phyloP scores from a whole-genome alignment of 2,329 filamentous ascomycete genomes.

The Aspergillus phoenicis region DNA sequence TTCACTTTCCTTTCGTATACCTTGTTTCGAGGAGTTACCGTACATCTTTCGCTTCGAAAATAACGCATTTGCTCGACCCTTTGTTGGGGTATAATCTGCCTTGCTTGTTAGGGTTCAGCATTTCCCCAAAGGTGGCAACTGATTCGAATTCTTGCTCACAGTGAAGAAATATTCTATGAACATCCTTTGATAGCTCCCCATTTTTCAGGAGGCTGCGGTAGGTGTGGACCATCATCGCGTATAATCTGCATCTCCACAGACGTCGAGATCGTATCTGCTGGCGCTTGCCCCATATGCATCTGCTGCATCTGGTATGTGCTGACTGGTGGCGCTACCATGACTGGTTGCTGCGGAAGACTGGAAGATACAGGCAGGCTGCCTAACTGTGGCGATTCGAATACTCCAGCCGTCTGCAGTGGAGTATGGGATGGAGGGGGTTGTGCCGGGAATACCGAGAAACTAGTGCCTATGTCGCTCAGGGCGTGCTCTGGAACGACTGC shows the following conservation, averaged over 20 bases:
- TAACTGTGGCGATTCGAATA: conserved; percentile 48
- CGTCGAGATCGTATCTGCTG: conserved; percentile 35
- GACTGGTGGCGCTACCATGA: conserved; percentile 57
- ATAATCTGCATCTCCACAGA: conserved; percentile 43
- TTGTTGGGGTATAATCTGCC: too few relatives aligned
- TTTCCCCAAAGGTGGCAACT: too few relatives aligned
- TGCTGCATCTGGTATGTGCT: conserved; percentile 59
- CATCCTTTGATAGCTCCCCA: too few relatives aligned
- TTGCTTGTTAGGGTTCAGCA: too few relatives aligned
- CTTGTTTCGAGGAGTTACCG: too few relatives aligned
- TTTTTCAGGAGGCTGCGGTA: conserved; percentile 36
- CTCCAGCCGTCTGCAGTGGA: conserved; percentile 40
- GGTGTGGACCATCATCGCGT: too few relatives aligned
- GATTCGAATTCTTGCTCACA: too few relatives aligned
- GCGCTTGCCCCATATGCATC: conserved; percentile 56
- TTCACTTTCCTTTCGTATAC: too few relatives aligned
- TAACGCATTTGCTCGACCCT: too few relatives aligned
- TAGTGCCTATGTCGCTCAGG: conserved; percentile 43
- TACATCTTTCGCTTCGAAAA: too few relatives aligned
- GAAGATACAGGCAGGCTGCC: conserved; percentile 58
- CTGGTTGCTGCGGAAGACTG: conserved; percentile 63
- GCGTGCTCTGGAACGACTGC: conserved; percentile 32
- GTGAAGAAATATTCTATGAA: too few relatives aligned
- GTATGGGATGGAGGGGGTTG: conserved; percentile 47
- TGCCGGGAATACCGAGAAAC: conserved; percentile 46